Evolutionary conservation across 148 eudicot genomes (phyloP), one percentile per base, ranked within the genome.

Genomic region (Rhododendron ovatum): DNA sequence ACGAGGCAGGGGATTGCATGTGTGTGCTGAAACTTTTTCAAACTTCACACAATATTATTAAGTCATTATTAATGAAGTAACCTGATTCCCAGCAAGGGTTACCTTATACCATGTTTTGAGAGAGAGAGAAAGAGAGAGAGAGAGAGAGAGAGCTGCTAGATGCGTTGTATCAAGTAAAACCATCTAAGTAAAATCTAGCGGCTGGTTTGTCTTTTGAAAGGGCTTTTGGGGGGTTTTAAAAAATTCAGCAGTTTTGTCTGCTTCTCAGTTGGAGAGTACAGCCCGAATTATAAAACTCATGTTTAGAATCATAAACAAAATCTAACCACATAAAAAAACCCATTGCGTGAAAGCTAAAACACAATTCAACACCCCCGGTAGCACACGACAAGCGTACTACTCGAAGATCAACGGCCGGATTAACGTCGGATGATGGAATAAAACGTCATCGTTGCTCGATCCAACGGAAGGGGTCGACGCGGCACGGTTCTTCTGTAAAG

Each of bases 241-340:
- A 13, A 71, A 80, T 80, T 80, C 39, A 51, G 41, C 82, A 51
- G 41, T 26, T 80, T 80, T 80, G 63, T 80, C 82, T 48, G 82
- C 4, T 80, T 80, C 82, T 28, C n/a, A 80, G 82, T 48, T 50
- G 51, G 24, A 80, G 51, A 80, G 28, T 26, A 53, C 53, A 80
- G 24, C 82, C 41, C 17, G n/a, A 30, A 26, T 4, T 26, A 48
- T 9, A 78, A 43, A 78, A 43, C 7, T 17, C 22, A 17, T 9
- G 12, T 24, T 10, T 8, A 22, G 51, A 41, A 78, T 41, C 81
- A 78, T 22, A 43, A 41, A 22, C 51, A 78, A 78, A 41, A 41
- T 24, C 28, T 24, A 43, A 76, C 78, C 35, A 15, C 43, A 35
- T 76, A 14, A 59, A 59, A 22, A 14, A 74, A 14, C 17, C 3